phyloP scores from a whole-genome alignment of 192 early-diverging fungal genomes.

The Phlyctochytrium planicorne region DNA sequence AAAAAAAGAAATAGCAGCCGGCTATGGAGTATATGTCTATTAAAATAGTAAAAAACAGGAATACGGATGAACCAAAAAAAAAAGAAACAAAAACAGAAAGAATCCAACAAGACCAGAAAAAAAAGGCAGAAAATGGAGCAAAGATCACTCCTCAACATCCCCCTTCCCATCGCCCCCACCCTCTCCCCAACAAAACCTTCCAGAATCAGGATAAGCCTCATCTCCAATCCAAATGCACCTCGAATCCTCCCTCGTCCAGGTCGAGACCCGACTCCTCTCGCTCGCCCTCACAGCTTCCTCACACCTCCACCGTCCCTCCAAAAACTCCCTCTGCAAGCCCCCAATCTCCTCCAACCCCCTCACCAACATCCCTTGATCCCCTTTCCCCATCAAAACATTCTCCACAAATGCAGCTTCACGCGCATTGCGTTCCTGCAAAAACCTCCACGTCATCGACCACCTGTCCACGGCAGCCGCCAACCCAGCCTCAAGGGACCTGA shows the following conservation, averaged over 20 bases:
- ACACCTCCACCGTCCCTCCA: not conserved
- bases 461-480: constrained; percentile 14
- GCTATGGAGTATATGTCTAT: too few relatives aligned
- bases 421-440: not conserved
- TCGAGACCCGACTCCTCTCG: not conserved
- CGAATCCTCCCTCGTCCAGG: not conserved
- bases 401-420: not conserved
- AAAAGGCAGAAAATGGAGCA: too few relatives aligned
- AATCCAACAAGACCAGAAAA: too few relatives aligned
- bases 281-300: not conserved
- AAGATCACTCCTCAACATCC: too few relatives aligned
- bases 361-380: not conserved
- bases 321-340: not conserved
- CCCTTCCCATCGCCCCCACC: too few relatives aligned
- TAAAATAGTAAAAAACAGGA: too few relatives aligned
- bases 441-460: constrained; percentile 14
- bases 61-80: not conserved
- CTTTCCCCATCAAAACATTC: not conserved
- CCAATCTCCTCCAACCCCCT: not conserved
- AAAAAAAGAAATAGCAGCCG: too few relatives aligned
- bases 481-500: constrained; percentile 76
- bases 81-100: constrained; percentile 3
- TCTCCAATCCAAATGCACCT: not conserved
- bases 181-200: too few relatives aligned
- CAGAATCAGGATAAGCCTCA: not conserved